Evolutionary conservation across 108 stramenopile species (phyloP), one percentile per base, ranked within the genome.

Genomic region (Skeletonema potamos): DNA sequence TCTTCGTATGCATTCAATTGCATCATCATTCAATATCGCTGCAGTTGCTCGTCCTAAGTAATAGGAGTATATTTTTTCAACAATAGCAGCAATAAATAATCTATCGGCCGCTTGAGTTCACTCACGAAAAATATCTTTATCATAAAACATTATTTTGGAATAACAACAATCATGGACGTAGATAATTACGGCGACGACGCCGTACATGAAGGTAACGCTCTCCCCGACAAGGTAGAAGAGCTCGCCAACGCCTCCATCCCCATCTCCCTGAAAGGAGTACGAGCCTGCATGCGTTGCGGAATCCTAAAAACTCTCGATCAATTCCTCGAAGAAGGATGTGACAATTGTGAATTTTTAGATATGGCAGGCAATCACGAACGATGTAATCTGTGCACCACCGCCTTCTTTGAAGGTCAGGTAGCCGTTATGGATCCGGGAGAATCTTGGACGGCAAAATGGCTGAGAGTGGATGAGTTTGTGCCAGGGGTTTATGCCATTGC

Each of bases 251-350:
- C 93, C 0, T 79, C 79, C 17, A 88, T 88, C 0, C 95, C 95
- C 10, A 78, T 73, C n/a, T 54, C 79, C n/a, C 54, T 96, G 17
- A 77, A 79, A 68, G 89, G 87, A 3, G 83, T 96, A 20, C 86
- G 95, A 27, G 89, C 95, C 27, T 96, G 95, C 82, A 93, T 92
- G 70, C 84, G 95, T 57, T 96, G 95, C 76, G 95, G 95, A 13
- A 73, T 96, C 54, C 67, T 96, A 66, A 96, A 96, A 76, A 96
- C 95, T 3, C 55, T 90, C 48, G 88, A 89, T 66, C 95, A 96
- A 76, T 96, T 96, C 68, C 66, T 91, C 41, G 84, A 93, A 70
- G 74, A 93, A 27, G 95, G 95, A 27, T 96, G 95, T 58, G 95
- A 96, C 60, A 96, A 96, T 80, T 96, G 95, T 74, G 91, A 91